phyloP scores from a whole-genome alignment of 2,329 filamentous ascomycete genomes.

The Pseudogymnoascus destructans region DNA sequence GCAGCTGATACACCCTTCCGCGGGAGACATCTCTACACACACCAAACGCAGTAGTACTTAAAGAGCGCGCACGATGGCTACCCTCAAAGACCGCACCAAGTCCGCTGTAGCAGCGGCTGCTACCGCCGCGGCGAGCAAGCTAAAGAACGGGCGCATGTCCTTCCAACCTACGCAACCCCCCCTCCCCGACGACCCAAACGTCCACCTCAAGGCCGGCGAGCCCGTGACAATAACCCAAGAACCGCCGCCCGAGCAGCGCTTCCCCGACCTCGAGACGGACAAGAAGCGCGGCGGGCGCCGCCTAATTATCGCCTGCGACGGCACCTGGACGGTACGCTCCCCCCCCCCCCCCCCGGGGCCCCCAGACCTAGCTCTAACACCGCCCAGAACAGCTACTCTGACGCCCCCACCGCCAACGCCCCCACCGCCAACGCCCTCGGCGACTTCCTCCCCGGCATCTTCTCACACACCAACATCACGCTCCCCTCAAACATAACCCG shows the following conservation, averaged over 20 bases:
- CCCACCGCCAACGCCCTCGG: neutral
- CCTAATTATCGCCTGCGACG: constrained; percentile 24
- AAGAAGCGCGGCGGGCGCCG: constrained; percentile 10
- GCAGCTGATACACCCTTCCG: neutral
- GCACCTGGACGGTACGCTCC: constrained; percentile 21
- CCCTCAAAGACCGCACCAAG: constrained; percentile 8
- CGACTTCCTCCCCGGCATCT: neutral
- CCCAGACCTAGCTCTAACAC: neutral
- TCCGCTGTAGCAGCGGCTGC: neutral
- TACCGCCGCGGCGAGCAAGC: neutral
- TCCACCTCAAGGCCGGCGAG: neutral
- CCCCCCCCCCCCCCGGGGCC: neutral
- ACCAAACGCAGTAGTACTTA: neutral
- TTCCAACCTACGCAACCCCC: neutral
- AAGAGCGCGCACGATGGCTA: neutral
- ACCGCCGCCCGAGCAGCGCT: neutral
- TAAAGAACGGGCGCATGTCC: neutral
- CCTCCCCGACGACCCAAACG: neutral
- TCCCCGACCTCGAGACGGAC: neutral
- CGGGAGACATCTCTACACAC: neutral
- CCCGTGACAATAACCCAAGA: neutral
- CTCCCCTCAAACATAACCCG: constrained; percentile 47
- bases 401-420: neutral
- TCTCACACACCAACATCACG: neutral
- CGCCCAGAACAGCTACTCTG: neutral